Evolutionary conservation across 1,284 basidiomycete genomes (phyloP).

Genomic region (Irpex sp.): DNA sequence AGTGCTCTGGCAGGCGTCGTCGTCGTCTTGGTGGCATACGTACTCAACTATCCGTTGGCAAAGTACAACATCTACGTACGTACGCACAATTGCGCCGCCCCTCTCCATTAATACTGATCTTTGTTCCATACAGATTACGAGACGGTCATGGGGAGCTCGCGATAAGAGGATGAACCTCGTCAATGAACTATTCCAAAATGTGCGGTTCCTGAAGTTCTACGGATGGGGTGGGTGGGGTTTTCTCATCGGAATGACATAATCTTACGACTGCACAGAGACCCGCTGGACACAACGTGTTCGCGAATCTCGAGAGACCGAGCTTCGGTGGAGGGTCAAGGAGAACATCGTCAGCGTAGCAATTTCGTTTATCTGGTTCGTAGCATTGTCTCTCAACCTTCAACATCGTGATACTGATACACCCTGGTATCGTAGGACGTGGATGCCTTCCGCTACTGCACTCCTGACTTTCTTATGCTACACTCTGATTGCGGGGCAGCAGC

Average conservation of each 20-base stretch:
- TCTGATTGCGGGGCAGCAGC: slow-evolving; percentile 48
- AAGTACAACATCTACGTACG: slow-evolving; percentile 63
- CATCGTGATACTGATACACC: too few species aligned
- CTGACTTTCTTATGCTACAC: slow-evolving; percentile 64
- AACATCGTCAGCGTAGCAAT: slow-evolving; percentile 57
- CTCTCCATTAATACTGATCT: too few species aligned
- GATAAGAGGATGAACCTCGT: slow-evolving; percentile 76
- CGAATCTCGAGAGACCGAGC: slow-evolving; percentile 50
- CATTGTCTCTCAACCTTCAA: too few species aligned
- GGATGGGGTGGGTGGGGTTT: slow-evolving; percentile 52
- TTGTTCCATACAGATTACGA: slow-evolving; percentile 43
- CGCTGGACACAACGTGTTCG: slow-evolving; percentile 51
- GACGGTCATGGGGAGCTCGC: slow-evolving; percentile 62
- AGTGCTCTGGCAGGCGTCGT: slow-evolving; percentile 76
- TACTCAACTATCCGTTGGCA: slow-evolving; percentile 62
- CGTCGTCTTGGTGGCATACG: slow-evolving; percentile 63
- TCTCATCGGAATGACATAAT: too few species aligned
- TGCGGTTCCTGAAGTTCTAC: slow-evolving; percentile 69
- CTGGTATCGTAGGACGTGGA: slow-evolving; percentile 51
- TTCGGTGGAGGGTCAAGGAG: slow-evolving; percentile 60
- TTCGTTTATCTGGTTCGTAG: slow-evolving; percentile 66
- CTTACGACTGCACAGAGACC: slow-evolving; percentile 17
- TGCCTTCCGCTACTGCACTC: slow-evolving; percentile 65
- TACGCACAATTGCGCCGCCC: too few species aligned
- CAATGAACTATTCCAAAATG: slow-evolving; percentile 76